Evolutionary conservation across 495 filamentous ascomycete genomes (phyloP).

Genomic region (Bryoglossum gracile): DNA sequence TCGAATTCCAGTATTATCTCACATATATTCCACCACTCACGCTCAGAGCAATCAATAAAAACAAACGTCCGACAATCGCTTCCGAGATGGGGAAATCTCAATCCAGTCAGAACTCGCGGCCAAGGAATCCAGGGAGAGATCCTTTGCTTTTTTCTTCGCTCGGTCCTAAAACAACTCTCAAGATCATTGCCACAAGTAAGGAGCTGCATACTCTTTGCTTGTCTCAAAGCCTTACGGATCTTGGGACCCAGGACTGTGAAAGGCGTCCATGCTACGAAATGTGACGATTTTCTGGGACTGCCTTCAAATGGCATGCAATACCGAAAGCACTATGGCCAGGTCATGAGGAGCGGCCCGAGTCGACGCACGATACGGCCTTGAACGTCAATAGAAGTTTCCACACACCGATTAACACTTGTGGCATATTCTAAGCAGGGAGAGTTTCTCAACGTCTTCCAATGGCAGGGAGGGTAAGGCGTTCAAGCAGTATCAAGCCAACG

Average conservation of each 20-base stretch:
- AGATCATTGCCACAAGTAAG: conserved; percentile 4
- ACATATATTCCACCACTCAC: too few species aligned
- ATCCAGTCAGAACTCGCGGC: neutral
- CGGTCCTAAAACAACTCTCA: neutral
- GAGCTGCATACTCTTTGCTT: conserved; percentile 8
- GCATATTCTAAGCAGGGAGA: neutral
- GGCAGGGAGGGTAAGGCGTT: neutral
- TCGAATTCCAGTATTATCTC: too few species aligned
- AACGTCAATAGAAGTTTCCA: too few species aligned
- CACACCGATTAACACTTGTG: too few species aligned
- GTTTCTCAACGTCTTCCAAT: neutral
- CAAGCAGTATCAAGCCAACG: neutral
- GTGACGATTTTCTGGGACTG: neutral
- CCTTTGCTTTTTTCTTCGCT: conserved; percentile 7
- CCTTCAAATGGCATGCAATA: conserved; percentile 10
- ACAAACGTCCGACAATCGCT: too few species aligned
- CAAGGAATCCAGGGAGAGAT: neutral
- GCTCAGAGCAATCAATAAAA: too few species aligned
- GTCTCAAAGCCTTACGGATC: conserved; percentile 6
- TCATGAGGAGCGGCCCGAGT: too few species aligned
- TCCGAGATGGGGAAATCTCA: too few species aligned
- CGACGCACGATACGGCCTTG: too few species aligned
- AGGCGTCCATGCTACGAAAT: neutral
- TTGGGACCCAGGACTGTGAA: neutral
- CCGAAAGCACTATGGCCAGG: conserved; percentile 5